Base-by-base conservation (phyloP, 148 eudicot genomes). In the Vaccinium corymbosum region DNA sequence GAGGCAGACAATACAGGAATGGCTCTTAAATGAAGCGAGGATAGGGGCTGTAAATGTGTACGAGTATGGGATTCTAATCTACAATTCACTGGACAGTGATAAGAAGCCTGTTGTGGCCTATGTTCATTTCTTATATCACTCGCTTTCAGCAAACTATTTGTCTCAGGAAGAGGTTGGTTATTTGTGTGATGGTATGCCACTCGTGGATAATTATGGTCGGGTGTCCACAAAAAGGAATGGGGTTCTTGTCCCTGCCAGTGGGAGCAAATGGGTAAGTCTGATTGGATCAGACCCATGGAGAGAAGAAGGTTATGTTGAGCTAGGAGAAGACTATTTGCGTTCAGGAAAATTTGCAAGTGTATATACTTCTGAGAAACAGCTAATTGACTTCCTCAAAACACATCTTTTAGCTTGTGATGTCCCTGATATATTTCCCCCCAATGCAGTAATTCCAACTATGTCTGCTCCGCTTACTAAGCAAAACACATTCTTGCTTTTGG, bases 201-300 rank as follows among this genome's bases (percentile, higher is more conserved):
- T 92, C 3, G 83, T 92, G 20, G 87, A 91, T 70, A 84, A 82
- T 10, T 88, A 85, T 82, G 91, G 93, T 12, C n/a, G 48, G 15
- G 81, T 92, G 61, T 73, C 49, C 53, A 22, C n/a, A 16, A 0
- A 6, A 10, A 72, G 86, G 57, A 62, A 78, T 27, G 86, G 85
- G 46, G 89, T 89, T 66, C 90, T 93, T 80, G 89, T 93, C 78
- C 97, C 97, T 66, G 91, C 94, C 0, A 87, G 85, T 6, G 91
- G 88, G 19, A 94, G 97, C 90, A 88, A 87, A 70, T 94, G 95
- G 95, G 87, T 89, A 4, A 86, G 87, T 56, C 81, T 94, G 68
- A 78, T 91, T n/a, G 92, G 93, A 72, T 88, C 92, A 42, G 90
- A 91, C 86, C 91, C 90, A 9, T 94, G 95, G 95, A 85, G 76